Conservation (phyloP, 2,329 filamentous ascomycete species). For the Didymella pinodella region DNA sequence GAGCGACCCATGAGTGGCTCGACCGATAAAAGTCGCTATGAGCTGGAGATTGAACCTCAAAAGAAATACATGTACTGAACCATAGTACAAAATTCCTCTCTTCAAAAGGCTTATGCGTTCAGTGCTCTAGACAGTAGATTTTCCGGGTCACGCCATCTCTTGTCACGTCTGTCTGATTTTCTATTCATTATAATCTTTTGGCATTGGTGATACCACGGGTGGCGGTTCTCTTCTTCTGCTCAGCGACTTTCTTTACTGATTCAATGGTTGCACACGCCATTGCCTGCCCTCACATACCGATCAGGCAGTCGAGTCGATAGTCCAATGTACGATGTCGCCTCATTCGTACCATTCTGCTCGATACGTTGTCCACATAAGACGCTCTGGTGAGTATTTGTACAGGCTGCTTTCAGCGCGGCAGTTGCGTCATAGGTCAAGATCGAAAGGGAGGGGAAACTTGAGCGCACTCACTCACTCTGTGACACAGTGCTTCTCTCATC, state of each 20-base stretch:
- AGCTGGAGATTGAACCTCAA: slow-evolving; percentile 48
- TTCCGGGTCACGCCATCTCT: slow-evolving; percentile 25
- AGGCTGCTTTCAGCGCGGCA: background rate
- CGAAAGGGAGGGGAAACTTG: background rate
- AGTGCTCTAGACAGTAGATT: slow-evolving; percentile 30
- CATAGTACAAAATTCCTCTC: slow-evolving; percentile 24
- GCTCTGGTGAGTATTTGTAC: background rate
- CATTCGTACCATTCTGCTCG: slow-evolving; percentile 4
- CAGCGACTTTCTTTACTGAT: slow-evolving; percentile 25
- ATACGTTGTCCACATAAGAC: background rate
- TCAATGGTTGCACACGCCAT: slow-evolving; percentile 15
- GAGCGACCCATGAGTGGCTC: slow-evolving; percentile 46
- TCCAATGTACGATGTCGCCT: slow-evolving; percentile 30
- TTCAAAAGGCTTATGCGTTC: slow-evolving; percentile 17
- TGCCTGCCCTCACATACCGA: background rate
- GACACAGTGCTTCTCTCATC: background rate
- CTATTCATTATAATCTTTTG: slow-evolving; percentile 25
- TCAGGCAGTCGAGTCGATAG: slow-evolving; percentile 18
- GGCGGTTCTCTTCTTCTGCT: slow-evolving; percentile 28
- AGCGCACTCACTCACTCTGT: background rate
- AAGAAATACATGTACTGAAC: slow-evolving; percentile 48
- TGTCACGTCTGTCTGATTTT: slow-evolving; percentile 22
- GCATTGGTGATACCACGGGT: slow-evolving; percentile 25
- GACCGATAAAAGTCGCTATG: slow-evolving; percentile 47
- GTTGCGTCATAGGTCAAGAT: slow-evolving; percentile 1